Conservation (phyloP, 225 moss, liverwort and hornwort genomes). For the Climacium dendroides region DNA sequence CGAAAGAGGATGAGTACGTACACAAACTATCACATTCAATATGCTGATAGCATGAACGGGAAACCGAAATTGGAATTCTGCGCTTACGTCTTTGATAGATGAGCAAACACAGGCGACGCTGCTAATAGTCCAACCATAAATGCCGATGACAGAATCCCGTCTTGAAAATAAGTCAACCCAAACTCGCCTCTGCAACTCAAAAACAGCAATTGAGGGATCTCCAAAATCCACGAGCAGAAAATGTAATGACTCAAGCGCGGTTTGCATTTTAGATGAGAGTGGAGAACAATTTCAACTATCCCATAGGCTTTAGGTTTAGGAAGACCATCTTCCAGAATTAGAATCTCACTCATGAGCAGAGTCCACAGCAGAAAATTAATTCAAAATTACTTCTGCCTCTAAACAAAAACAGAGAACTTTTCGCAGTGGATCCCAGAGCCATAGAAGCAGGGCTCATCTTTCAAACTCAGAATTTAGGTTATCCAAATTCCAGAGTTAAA, state of each 20-base stretch:
- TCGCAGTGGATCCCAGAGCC: neutral
- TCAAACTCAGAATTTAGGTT: neutral
- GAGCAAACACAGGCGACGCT: constrained; percentile 83
- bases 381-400: neutral
- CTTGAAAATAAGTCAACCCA: constrained; percentile 71
- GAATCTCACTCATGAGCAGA: neutral
- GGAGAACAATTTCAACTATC: neutral
- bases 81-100: constrained; percentile 62
- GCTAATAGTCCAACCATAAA: constrained; percentile 85
- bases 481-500: neutral
- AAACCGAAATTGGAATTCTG: neutral
- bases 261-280: neutral
- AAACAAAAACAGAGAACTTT: neutral
- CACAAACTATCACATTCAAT: neutral
- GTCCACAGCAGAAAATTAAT: neutral
- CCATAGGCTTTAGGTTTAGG: neutral
- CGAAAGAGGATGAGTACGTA: neutral
- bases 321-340: neutral
- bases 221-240: neutral
- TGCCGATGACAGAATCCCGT: constrained; percentile 76
- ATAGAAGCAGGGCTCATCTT: neutral
- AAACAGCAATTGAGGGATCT: neutral
- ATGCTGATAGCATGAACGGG: neutral
- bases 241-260: neutral
- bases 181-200: constrained; percentile 67